These are phyloP conservation scores for Crucibulum laeve DNA, from an alignment of 768 basidiomycete genomes.

Conservation along the genomic window DNA sequence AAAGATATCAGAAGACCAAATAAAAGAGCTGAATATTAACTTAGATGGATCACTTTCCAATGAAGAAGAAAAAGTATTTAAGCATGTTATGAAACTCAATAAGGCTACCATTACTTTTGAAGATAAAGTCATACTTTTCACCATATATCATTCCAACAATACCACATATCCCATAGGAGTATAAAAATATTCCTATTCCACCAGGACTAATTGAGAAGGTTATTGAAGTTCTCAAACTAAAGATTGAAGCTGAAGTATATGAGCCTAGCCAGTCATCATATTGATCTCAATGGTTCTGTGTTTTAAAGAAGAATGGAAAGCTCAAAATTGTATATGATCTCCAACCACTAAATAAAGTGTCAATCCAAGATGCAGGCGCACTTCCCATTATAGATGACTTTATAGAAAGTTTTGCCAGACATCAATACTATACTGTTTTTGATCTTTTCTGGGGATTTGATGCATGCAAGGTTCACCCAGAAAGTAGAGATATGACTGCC, in stretches of 20 bases:
- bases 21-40: too few relatives aligned
- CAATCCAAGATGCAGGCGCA: slow-evolving; percentile 5
- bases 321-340: slow-evolving; percentile 19
- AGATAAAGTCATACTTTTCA: not conserved
- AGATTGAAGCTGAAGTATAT: slow-evolving; percentile 16
- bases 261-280: slow-evolving; percentile 16
- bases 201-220: slow-evolving; percentile 21
- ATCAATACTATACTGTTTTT: not conserved
- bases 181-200: slow-evolving; percentile 15
- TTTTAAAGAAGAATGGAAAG: slow-evolving; percentile 16
- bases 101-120: too few relatives aligned
- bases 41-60: too few relatives aligned
- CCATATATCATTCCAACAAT: slow-evolving; percentile 2
- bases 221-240: slow-evolving; percentile 11
- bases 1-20: too few relatives aligned
- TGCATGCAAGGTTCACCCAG: slow-evolving; percentile 15
- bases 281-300: slow-evolving; percentile 17
- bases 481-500: slow-evolving; percentile 26
- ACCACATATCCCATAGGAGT: slow-evolving; percentile 13
- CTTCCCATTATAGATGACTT: slow-evolving; percentile 1
- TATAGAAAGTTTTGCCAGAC: slow-evolving; percentile 1
- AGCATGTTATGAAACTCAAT: too few relatives aligned
- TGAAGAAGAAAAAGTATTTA: too few relatives aligned
- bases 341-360: slow-evolving; percentile 10
- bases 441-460: slow-evolving; percentile 34